These are phyloP conservation scores for Corylus heterophylla DNA, from an alignment of 306 rosid genomes.

Conservation along the genomic window DNA sequence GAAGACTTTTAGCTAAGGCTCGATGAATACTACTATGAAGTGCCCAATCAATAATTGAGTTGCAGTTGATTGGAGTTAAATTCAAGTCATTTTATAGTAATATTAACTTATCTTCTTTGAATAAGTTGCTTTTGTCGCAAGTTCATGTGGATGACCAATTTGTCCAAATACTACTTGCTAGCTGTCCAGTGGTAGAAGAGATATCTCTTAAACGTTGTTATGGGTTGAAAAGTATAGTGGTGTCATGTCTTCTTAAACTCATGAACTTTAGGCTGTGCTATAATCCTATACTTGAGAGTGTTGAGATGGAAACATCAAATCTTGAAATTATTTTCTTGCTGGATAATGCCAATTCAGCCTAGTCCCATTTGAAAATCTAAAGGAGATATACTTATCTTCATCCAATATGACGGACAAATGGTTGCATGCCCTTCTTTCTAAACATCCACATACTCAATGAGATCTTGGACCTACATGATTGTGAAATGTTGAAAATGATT, in stretches of 20 bases:
- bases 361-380: conserved; percentile 5
- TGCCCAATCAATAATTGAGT: conserved; percentile 7
- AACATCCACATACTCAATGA: conserved; percentile 31
- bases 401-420: conserved; percentile 18
- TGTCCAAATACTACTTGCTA: background rate
- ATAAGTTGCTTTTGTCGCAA: background rate
- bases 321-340: background rate
- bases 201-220: background rate
- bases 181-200: background rate
- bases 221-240: background rate
- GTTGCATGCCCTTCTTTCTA: conserved; percentile 22
- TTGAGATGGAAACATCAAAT: background rate
- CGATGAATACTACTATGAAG: no score
- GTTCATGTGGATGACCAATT: background rate
- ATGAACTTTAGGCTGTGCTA: background rate
- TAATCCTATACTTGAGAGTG: background rate
- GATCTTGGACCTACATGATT: conserved; percentile 10
- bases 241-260: background rate
- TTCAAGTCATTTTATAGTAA: background rate
- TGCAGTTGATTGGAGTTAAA: conserved; percentile 7
- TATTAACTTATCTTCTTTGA: background rate
- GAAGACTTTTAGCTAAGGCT: no score
- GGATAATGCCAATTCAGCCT: no score
- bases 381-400: background rate
- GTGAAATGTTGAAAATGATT: conserved; percentile 27